Percentiles rank a stretch among this genome's conserved stretches.
Conservation (phyloP, 2,329 filamentous ascomycete genomes). For the Proliferodiscus dingleyae region DNA sequence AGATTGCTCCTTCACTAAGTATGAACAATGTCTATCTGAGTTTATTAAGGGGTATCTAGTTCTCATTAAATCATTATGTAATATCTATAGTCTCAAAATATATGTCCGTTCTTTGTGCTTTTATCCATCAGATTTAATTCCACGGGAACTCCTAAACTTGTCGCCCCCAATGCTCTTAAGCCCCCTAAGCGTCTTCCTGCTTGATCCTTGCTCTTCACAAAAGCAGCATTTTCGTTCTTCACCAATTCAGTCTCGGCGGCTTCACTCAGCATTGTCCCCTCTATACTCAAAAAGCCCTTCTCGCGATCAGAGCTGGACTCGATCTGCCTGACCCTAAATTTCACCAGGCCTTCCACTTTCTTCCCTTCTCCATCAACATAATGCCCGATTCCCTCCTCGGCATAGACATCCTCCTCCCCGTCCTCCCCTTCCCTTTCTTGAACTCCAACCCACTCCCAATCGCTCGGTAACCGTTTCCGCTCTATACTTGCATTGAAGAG, state of each 20-base stretch:
- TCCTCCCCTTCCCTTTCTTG: conserved; percentile 32
- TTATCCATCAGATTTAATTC: conserved; percentile 21
- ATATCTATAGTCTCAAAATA: too few species aligned
- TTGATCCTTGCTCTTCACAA: conserved; percentile 35
- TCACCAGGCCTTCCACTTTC: conserved; percentile 64
- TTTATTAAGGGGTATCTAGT: not conserved
- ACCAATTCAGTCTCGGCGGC: conserved; percentile 60
- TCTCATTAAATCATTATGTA: not conserved
- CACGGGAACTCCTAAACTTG: conserved; percentile 26
- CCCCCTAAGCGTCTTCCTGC: conserved; percentile 35
- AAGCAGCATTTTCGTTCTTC: conserved; percentile 45
- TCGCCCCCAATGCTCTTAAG: conserved; percentile 27
- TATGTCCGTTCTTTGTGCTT: conserved; percentile 14
- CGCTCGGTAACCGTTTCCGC: conserved; percentile 64
- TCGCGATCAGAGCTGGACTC: conserved; percentile 72
- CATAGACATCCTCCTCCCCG: conserved; percentile 37
- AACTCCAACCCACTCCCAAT: conserved; percentile 73
- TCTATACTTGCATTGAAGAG: conserved; percentile 89
- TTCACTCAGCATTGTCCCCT: conserved; percentile 76
- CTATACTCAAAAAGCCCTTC: conserved; percentile 76
- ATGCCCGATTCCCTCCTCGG: conserved; percentile 59
- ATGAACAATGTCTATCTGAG: not conserved
- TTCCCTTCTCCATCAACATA: conserved; percentile 70
- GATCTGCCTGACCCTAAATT: conserved; percentile 78
- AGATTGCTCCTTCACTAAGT: not conserved